phyloP scores from a whole-genome alignment of 139 green algal genomes.

The Picochlorum sp. region DNA sequence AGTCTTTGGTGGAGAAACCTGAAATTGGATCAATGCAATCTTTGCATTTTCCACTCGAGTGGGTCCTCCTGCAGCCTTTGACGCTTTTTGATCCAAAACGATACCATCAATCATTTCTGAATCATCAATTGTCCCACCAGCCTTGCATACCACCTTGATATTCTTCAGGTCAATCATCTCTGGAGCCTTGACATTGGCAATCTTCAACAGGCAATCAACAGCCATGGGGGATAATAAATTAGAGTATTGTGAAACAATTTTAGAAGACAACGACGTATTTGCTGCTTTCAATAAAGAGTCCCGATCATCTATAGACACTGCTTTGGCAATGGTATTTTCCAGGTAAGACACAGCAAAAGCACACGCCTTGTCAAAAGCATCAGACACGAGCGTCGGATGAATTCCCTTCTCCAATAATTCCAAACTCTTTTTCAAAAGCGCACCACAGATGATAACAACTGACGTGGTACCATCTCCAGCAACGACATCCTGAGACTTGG shows the following conservation, averaged over 20 bases:
- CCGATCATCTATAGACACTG: constrained; percentile 85
- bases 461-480: constrained; percentile 95
- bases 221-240: constrained; percentile 92
- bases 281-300: constrained; percentile 83
- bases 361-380: constrained; percentile 79
- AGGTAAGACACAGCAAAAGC: constrained; percentile 56
- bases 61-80: constrained; percentile 81
- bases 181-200: constrained; percentile 70
- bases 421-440: constrained; percentile 86
- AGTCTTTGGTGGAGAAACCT: constrained; percentile 93
- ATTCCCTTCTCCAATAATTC: constrained; percentile 74
- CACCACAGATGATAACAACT: constrained; percentile 85
- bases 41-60: constrained; percentile 88
- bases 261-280: constrained; percentile 84
- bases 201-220: constrained; percentile 83
- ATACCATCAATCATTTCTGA: constrained; percentile 87
- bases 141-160: constrained; percentile 87
- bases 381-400: constrained; percentile 93
- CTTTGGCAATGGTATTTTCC: constrained; percentile 53
- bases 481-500: constrained; percentile 95
- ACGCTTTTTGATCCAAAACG: constrained; percentile 90
- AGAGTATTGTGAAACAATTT: constrained; percentile 95
- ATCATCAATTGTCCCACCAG: constrained; percentile 95
- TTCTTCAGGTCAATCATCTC: constrained; percentile 88
- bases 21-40: constrained; percentile 93